Evolutionary conservation across 805 yeast genomes (phyloP).

Genomic region (Debaryomyces maramus): DNA sequence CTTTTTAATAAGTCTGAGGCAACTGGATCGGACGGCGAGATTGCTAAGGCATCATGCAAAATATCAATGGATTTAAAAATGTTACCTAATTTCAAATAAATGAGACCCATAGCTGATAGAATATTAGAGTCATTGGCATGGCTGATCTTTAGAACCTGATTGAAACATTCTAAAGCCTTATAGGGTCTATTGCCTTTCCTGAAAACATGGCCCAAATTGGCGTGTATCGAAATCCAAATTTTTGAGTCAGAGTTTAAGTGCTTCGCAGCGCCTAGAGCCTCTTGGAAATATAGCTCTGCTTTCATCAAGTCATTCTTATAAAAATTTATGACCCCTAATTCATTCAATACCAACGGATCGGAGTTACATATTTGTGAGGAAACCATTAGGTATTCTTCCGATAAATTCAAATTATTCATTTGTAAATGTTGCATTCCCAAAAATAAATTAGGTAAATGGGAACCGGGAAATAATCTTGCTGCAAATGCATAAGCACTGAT

Average conservation of each 20-base stretch:
- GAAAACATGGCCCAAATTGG: conserved; percentile 87
- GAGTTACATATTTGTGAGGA: conserved; percentile 75
- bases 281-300: conserved; percentile 70
- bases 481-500: conserved; percentile 96
- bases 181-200: conserved; percentile 61
- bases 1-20: conserved; percentile 78
- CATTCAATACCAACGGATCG: conserved; percentile 88
- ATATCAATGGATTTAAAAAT: conserved; percentile 66
- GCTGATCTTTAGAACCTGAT: conserved; percentile 67
- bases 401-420: conserved; percentile 76
- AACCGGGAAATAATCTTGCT: conserved; percentile 84
- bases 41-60: conserved; percentile 77
- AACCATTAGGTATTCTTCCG: conserved; percentile 80
- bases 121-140: conserved; percentile 69
- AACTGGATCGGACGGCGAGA: conserved; percentile 78
- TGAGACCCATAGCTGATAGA: conserved; percentile 81
- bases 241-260: conserved; percentile 73
- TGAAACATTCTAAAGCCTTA: conserved; percentile 73
- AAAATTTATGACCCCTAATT: conserved; percentile 87
- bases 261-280: conserved; percentile 70
- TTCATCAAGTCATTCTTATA: conserved; percentile 64
- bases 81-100: conserved; percentile 69
- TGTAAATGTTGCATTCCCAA: conserved; percentile 96
- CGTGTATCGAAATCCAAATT: conserved; percentile 82
- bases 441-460: conserved; percentile 85